Base-by-base conservation (phyloP, 495 filamentous ascomycete species). In the Penicillium macrosclerotiorum region DNA sequence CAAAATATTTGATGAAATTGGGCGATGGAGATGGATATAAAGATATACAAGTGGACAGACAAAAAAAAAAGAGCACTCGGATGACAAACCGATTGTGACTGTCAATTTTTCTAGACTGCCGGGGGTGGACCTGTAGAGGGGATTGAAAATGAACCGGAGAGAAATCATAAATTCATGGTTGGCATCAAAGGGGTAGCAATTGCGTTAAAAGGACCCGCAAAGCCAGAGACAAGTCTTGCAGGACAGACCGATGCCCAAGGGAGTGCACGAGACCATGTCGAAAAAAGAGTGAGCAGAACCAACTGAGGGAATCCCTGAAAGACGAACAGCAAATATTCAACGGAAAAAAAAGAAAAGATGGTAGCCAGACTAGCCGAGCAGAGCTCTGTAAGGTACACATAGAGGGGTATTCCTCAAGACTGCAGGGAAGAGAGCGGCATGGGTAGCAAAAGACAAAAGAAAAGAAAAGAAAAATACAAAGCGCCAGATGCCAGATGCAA, bases 301-400 rank as follows among this genome's bases (percentile, higher is more conserved):
- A 59, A 61, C 36, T 50, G 60, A 59, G 54, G 54, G 33, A 42
- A 61, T 61, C 60, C 59, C 59, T 62, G 60, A 46, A 63, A 45
- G 48, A 42, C 32, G 17, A 52, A 59, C 57, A 55, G 55, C 49
- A 53, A 59, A 62, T 53, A 62, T 62, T 51, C 38, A 52, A 62
- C 55, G 53, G 50, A 51, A 51, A 52, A 47, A 46, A 59, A 60
- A 43, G 51, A 54, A 54, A 51, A 20, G 19, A 55, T 17, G 38
- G 43, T n/a, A 47, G 45, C 52, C 43, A 59, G 49, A 26, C 49
- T 43, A 49, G 43, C 56, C 48, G 36, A 62, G 48, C 47, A 54
- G 34, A 57, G 29, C 51, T 57, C 57, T 58, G 55, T 62, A 44
- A 59, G 58, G 58, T 59, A 62, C 58, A 42, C 48, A 38, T 39